Evolutionary conservation across 2,329 filamentous ascomycete genomes (phyloP).

Genomic region (Grosmannia clavigera): DNA sequence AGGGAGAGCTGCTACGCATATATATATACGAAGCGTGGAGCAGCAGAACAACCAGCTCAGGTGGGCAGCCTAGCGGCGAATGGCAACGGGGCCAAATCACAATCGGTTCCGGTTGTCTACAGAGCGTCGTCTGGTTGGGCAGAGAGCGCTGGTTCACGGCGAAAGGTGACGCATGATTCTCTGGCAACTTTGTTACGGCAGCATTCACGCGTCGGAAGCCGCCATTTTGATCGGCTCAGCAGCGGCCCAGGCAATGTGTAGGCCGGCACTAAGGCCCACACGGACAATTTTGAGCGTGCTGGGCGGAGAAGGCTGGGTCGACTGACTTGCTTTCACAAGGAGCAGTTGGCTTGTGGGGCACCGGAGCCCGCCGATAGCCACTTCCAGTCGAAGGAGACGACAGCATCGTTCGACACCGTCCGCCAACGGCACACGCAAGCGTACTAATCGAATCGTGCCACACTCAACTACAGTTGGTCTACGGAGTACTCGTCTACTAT

Average conservation of each 20-base stretch:
- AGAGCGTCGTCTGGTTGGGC: neutral
- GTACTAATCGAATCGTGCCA: neutral
- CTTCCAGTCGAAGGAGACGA: constrained; percentile 3
- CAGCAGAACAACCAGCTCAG: neutral
- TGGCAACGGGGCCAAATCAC: neutral
- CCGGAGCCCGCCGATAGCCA: constrained; percentile 17
- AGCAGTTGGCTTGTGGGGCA: constrained; percentile 3
- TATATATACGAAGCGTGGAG: neutral
- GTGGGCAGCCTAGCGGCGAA: neutral
- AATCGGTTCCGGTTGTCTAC: neutral
- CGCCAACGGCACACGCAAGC: neutral
- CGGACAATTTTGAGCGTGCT: neutral
- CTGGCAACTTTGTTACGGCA: neutral
- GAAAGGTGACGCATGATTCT: neutral
- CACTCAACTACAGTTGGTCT: neutral
- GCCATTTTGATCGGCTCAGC: constrained; percentile 2
- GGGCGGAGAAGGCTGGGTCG: neutral
- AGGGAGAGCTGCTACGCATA: neutral
- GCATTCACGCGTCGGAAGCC: constrained; percentile 9
- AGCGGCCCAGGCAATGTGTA: neutral
- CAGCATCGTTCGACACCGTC: constrained; percentile 1
- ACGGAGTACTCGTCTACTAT: neutral
- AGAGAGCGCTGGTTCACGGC: neutral
- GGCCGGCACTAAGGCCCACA: neutral
- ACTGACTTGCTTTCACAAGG: neutral